Evolutionary conservation across 495 filamentous ascomycete genomes (phyloP), one percentile per base, ranked within the genome.

Genomic region (Penicillium macrosclerotiorum): DNA sequence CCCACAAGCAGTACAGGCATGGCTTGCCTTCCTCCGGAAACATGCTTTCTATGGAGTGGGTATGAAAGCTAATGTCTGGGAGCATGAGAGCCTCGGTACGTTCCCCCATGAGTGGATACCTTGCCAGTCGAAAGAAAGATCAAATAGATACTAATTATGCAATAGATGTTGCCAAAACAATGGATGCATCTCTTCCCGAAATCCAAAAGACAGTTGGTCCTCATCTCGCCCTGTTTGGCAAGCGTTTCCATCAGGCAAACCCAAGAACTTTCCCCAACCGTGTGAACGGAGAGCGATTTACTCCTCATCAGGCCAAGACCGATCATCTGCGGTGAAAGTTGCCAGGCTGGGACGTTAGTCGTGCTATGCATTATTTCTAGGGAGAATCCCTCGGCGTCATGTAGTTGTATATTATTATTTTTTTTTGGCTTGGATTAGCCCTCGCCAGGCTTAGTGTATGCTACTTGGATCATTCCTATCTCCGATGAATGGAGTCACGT

Each of bases 21-120:
- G 93, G 93, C 67, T 98, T 33, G 91, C 88, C 9, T 97, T 93
- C 51, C 63, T 98, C 51, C 80, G 82, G 63, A 95, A 93, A 68
- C 83, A 95, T 60, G 83, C 86, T 11, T 96, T 92, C 62, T 88
- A 94, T 61, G 93, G 94, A 7, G 83, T 97, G 19, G 93, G 93
- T 58, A 95, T 98, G 91, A 98, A 98, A 76, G 92, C 94, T 18
- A 96, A 98, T 60, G 77, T 97, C 35, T 98, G 86, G 85, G 86
- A 92, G 59, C 86, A 86, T 71, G 81, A 86, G 54, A 79, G 77
- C 45, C 60, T 95, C 23, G 85, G 88, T 79, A 68, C 42, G 59
- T 40, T 46, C 17, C 3, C 11, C 24, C 12, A 8, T 14, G 13
- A 12, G 17, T 14, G 14, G 16, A 18, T 6, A n/a, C n/a, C n/a